phyloP scores from a whole-genome alignment of 257 asterid species.

The Fraxinus pennsylvanica region DNA sequence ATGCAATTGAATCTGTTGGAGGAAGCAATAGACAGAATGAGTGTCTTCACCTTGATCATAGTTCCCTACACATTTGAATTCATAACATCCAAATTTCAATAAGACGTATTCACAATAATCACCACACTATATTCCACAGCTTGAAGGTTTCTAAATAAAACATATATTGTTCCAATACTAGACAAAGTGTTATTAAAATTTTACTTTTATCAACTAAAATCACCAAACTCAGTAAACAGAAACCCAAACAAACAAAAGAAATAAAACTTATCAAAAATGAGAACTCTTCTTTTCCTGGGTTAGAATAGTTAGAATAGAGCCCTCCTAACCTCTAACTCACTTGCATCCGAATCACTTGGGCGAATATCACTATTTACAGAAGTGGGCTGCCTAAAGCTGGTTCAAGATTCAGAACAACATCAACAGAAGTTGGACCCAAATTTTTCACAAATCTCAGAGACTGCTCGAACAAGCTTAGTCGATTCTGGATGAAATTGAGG shows the following conservation, averaged over 20 bases:
- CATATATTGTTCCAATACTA: conserved; percentile 27
- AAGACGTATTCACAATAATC: conserved; percentile 19
- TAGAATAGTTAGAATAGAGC: conserved; percentile 24
- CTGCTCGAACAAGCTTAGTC: no score
- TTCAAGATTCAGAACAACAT: no score
- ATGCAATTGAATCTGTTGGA: no score
- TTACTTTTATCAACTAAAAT: conserved; percentile 8
- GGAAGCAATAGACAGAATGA: no score
- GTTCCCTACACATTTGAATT: not conserved
- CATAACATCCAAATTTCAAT: conserved; percentile 7
- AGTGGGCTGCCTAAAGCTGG: no score
- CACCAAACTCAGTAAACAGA: conserved; percentile 10
- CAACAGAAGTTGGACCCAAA: no score
- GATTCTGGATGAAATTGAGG: no score
- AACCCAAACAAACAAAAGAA: conserved; percentile 30
- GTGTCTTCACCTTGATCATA: no score
- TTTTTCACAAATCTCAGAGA: no score
- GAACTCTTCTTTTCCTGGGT: conserved; percentile 28
- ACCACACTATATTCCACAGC: not conserved
- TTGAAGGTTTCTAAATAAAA: conserved; percentile 27
- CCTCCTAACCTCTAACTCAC: conserved; percentile 33
- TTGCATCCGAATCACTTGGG: conserved; percentile 24
- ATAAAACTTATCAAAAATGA: conserved; percentile 52
- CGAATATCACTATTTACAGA: no score
- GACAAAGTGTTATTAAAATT: conserved; percentile 27